phyloP scores from a whole-genome alignment of 176 grass and related monocot species.

The Aegilops umbellulata region DNA sequence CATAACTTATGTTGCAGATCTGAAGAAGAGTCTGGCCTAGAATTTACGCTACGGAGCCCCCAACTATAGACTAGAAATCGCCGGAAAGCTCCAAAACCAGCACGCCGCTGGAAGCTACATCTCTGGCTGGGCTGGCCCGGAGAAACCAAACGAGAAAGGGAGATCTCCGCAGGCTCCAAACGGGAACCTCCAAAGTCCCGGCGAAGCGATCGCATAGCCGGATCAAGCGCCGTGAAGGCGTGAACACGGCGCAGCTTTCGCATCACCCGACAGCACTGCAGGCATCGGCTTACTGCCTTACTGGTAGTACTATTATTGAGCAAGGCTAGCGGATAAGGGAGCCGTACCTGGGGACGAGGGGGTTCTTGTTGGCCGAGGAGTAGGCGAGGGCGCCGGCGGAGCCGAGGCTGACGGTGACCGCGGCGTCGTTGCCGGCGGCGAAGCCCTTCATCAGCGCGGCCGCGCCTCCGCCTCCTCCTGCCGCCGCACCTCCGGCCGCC shows the following conservation, averaged over 20 bases:
- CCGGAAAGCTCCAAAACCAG: background rate
- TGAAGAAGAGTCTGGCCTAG: background rate
- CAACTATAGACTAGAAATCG: background rate
- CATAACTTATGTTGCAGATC: slow-evolving; percentile 13
- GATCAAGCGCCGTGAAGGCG: background rate
- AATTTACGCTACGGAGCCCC: background rate
- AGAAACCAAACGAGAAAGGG: background rate
- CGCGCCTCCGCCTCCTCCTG: slow-evolving; percentile 1
- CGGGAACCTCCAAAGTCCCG: background rate
- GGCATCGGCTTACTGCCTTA: background rate
- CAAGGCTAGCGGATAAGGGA: background rate
- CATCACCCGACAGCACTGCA: background rate
- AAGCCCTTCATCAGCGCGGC: slow-evolving; percentile 65
- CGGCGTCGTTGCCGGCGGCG: slow-evolving; percentile 35
- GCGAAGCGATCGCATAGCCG: background rate
- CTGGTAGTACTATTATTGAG: background rate
- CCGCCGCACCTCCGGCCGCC: slow-evolving; percentile 5
- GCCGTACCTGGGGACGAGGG: slow-evolving; percentile 62
- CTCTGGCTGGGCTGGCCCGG: background rate
- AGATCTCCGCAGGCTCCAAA: slow-evolving; percentile 13
- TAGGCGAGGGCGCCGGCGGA: slow-evolving; percentile 68
- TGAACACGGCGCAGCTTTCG: too few species aligned
- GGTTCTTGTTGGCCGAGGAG: slow-evolving; percentile 55
- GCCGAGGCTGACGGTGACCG: slow-evolving; percentile 73
- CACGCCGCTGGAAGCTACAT: background rate